A percentile compares a stretch with the other conserved stretches of the same genome.
Conservation (phyloP, 2,329 filamentous ascomycete genomes). For the Lachnellula arida region DNA sequence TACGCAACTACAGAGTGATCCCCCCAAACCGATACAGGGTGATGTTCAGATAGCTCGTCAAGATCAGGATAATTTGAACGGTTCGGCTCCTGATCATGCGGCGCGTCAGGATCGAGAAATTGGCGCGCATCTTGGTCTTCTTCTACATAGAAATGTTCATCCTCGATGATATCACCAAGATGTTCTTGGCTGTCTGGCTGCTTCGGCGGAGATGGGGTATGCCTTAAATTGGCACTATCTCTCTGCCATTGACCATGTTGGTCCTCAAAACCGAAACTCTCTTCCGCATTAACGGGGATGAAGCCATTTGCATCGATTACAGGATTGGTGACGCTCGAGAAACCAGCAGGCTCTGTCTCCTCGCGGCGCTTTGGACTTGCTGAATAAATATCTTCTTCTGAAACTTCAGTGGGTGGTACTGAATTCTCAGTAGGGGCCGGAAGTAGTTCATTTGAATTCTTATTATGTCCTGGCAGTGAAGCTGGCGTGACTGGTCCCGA, state of each 20-base stretch:
- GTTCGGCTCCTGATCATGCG: not conserved
- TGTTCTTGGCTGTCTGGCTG: conserved; percentile 3
- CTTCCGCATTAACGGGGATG: not conserved
- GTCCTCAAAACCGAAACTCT: conserved; percentile 7
- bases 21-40: conserved; percentile 3
- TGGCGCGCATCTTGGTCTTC: conserved; percentile 7
- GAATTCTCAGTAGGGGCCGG: not conserved
- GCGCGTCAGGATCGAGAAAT: not conserved
- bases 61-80: conserved; percentile 13
- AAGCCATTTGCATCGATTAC: not conserved
- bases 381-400: conserved; percentile 6
- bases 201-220: conserved; percentile 7
- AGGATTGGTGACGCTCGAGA: conserved; percentile 3
- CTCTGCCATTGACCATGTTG: conserved; percentile 22
- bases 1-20: conserved; percentile 11
- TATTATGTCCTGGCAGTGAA: not conserved
- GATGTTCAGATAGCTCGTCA: conserved; percentile 3
- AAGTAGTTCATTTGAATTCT: not conserved
- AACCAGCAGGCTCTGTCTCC: not conserved
- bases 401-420: not conserved
- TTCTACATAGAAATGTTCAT: conserved; percentile 15
- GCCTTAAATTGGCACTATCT: conserved; percentile 6
- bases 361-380: conserved; percentile 3
- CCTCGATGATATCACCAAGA: conserved; percentile 2
- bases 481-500: not conserved